Percentiles rank a stretch among this genome's conserved stretches.
Evolutionary conservation across 257 asterid species (phyloP).

Genomic region (Rehmannia glutinosa): DNA sequence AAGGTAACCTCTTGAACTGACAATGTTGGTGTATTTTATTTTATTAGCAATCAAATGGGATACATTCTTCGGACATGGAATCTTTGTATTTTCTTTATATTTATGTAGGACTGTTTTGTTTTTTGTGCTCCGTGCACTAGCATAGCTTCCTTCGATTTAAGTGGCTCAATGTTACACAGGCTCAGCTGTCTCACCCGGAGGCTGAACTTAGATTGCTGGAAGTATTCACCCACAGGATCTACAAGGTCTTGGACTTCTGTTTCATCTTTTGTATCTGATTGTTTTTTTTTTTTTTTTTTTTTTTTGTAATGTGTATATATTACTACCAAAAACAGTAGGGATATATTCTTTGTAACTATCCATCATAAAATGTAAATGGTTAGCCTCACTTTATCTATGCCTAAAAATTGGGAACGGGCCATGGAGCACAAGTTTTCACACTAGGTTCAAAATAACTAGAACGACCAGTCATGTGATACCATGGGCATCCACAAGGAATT

Average conservation of each 20-base stretch:
- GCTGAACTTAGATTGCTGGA: constrained; percentile 64
- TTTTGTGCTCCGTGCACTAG: constrained; percentile 8
- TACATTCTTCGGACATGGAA: background rate
- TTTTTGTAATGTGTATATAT: background rate
- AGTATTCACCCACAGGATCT: constrained; percentile 58
- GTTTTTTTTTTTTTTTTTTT: constrained; percentile 1
- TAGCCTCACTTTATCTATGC: background rate
- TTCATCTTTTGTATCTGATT: constrained; percentile 14
- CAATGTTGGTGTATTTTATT: constrained; percentile 5
- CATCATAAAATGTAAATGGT: background rate
- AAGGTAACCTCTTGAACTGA: constrained; percentile 31
- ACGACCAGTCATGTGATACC: background rate
- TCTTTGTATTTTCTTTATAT: constrained; percentile 1
- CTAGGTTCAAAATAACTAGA: background rate
- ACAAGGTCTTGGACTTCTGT: constrained; percentile 42
- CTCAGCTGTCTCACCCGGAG: constrained; percentile 52
- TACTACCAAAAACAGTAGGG: background rate
- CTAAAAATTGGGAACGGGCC: background rate
- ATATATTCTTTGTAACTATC: background rate
- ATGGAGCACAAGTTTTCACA: background rate
- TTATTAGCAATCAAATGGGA: background rate
- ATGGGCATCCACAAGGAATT: background rate
- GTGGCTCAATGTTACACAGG: constrained; percentile 28
- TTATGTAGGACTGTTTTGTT: background rate
- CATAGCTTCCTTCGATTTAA: constrained; percentile 14